Evolutionary conservation across 169 alveolate species (phyloP).

Genomic region (Miamiensis avidus): DNA sequence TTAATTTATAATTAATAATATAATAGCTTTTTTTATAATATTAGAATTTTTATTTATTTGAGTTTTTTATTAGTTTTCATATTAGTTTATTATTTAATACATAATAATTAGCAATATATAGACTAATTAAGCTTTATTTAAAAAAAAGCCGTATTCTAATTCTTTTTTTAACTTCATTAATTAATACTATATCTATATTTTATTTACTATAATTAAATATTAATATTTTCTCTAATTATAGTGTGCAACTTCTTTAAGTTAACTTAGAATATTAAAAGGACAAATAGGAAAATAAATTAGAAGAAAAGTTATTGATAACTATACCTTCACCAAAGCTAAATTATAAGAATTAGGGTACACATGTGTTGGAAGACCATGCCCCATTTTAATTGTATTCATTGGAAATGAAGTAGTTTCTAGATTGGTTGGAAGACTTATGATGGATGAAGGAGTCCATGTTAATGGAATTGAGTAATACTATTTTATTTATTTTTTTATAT

Average conservation of each 20-base stretch:
- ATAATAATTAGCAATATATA: no score
- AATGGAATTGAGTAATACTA: slow-evolving; percentile 41
- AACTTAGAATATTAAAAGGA: slow-evolving; percentile 45
- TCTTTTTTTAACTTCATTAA: no score
- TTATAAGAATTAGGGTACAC: slow-evolving; percentile 28
- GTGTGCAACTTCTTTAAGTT: slow-evolving; percentile 45
- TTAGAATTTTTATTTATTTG: no score
- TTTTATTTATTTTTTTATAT: background rate
- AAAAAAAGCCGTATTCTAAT: no score
- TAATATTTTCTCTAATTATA: no score
- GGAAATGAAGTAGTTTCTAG: slow-evolving; percentile 46
- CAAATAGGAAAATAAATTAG: slow-evolving; percentile 40
- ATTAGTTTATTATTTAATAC: no score
- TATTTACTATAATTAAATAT: no score
- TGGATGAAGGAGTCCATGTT: slow-evolving; percentile 46
- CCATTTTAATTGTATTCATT: slow-evolving; percentile 36
- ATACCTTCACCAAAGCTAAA: slow-evolving; percentile 34
- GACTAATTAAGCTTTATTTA: no score
- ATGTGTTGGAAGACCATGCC: slow-evolving; percentile 46
- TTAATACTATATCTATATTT: no score
- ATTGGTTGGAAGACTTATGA: slow-evolving; percentile 48
- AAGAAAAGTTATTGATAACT: slow-evolving; percentile 27
- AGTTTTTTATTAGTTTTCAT: no score
- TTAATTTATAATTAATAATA: no score
- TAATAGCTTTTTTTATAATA: no score